A percentile compares a stretch with the other conserved stretches of the same genome.
Evolutionary conservation across 371 early-diverging fungal species (phyloP).

Genomic region (Mortierella sp.): DNA sequence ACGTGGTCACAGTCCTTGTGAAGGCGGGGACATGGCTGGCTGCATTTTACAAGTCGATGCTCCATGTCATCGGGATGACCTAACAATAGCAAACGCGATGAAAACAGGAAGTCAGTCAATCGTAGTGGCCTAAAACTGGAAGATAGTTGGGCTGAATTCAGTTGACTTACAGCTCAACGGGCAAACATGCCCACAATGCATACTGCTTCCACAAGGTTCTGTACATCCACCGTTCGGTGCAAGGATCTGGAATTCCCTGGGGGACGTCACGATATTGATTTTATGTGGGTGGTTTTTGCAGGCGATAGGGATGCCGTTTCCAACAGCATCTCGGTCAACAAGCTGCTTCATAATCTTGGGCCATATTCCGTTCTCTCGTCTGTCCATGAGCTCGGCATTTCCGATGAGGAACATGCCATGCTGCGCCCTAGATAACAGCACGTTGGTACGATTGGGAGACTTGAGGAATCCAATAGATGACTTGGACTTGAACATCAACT

Average conservation of each 20-base stretch:
- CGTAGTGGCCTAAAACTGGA: neutral
- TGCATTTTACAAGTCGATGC: conserved; percentile 48
- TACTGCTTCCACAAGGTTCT: conserved; percentile 18
- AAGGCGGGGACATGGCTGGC: conserved; percentile 57
- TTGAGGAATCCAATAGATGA: conserved; percentile 81
- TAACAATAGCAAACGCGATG: neutral
- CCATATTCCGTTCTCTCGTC: conserved; percentile 57
- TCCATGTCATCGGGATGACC: conserved; percentile 48
- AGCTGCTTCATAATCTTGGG: conserved; percentile 41
- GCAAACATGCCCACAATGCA: conserved; percentile 58
- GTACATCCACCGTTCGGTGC: conserved; percentile 61
- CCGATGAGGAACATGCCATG: conserved; percentile 71
- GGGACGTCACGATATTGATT: conserved; percentile 14
- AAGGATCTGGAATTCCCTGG: conserved; percentile 26
- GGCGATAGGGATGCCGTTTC: conserved; percentile 57
- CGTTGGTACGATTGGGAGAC: conserved; percentile 83
- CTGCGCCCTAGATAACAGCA: conserved; percentile 80
- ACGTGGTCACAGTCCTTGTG: conserved; percentile 48
- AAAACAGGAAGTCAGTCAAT: neutral
- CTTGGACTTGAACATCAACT: conserved; percentile 18
- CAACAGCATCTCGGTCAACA: conserved; percentile 40
- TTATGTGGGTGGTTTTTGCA: conserved; percentile 60
- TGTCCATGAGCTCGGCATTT: conserved; percentile 55
- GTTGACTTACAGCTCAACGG: conserved; percentile 50
- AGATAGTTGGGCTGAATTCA: neutral